Percentiles rank a stretch among this genome's conserved stretches.
phyloP scores from a whole-genome alignment of 2,329 filamentous ascomycete genomes.

The Aaosphaeria arxii region DNA sequence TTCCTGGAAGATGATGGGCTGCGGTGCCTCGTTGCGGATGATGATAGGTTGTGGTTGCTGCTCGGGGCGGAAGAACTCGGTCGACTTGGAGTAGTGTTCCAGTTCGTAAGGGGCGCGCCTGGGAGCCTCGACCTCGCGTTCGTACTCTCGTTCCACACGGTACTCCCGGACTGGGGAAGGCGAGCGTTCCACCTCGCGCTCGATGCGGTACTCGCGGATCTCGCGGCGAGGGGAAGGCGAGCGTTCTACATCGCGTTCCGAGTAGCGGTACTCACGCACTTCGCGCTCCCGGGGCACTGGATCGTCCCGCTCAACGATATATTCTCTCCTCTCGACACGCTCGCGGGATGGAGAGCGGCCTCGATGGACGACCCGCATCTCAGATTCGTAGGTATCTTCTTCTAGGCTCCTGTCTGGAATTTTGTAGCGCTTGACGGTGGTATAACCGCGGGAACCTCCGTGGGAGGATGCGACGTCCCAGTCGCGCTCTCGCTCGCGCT shows the following conservation, averaged over 20 bases:
- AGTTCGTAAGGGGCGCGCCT: constrained; percentile 41
- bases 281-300: constrained; percentile 23
- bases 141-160: constrained; percentile 28
- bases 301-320: constrained; percentile 36
- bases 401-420: constrained; percentile 47
- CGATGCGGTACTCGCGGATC: constrained; percentile 50
- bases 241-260: constrained; percentile 31
- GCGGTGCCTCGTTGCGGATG: constrained; percentile 47
- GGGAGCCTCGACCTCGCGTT: constrained; percentile 34
- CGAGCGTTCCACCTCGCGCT: constrained; percentile 50
- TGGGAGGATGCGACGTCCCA: constrained; percentile 38
- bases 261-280: constrained; percentile 36
- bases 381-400: constrained; percentile 44
- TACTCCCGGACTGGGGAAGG: constrained; percentile 30
- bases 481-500: constrained; percentile 45
- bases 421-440: constrained; percentile 60
- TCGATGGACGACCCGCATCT: constrained; percentile 48
- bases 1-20: constrained; percentile 57
- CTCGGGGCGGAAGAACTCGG: constrained; percentile 51
- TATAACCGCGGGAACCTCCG: constrained; percentile 44
- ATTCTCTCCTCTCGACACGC: constrained; percentile 35
- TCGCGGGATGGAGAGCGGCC: constrained; percentile 29
- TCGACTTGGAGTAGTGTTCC: constrained; percentile 51
- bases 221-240: constrained; percentile 43
- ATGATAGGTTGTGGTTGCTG: constrained; percentile 44